phyloP scores from a whole-genome alignment of 192 early-diverging fungal genomes.

The Pecoramyces ruminantium region DNA sequence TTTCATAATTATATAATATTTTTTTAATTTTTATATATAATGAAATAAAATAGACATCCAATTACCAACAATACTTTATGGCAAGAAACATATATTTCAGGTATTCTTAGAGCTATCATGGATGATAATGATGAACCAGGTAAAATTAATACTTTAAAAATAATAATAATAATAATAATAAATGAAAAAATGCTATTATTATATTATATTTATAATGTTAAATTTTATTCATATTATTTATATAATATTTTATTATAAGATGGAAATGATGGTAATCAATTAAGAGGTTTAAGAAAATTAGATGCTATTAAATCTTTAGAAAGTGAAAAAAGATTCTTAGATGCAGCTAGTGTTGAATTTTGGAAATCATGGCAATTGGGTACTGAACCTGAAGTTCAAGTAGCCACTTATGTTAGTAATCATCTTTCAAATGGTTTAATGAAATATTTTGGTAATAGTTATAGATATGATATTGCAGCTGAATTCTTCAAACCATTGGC shows the following conservation, averaged over 20 bases:
- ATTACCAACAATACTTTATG: constrained; percentile 44
- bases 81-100: constrained; percentile 78
- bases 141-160: background rate
- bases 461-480: constrained; percentile 60
- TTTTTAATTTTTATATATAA: too few relatives aligned
- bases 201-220: too few relatives aligned
- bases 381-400: constrained; percentile 81
- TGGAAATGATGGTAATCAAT: constrained; percentile 54
- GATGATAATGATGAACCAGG: constrained; percentile 65
- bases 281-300: constrained; percentile 76
- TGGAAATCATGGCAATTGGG: constrained; percentile 87
- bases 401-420: constrained; percentile 79
- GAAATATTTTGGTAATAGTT: constrained; percentile 75
- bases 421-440: constrained; percentile 73
- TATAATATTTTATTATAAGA: constrained; percentile 3
- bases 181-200: too few relatives aligned
- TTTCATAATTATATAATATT: too few relatives aligned
- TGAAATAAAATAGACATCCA: constrained; percentile 1
- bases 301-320: constrained; percentile 62
- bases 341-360: constrained; percentile 64
- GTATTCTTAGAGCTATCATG: constrained; percentile 72
- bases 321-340: constrained; percentile 66
- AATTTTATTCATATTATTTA: too few relatives aligned
- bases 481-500: constrained; percentile 59
- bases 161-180: too few relatives aligned